Evolutionary conservation across 441 rosid genomes (phyloP).

Genomic region (Erodium texanum): DNA sequence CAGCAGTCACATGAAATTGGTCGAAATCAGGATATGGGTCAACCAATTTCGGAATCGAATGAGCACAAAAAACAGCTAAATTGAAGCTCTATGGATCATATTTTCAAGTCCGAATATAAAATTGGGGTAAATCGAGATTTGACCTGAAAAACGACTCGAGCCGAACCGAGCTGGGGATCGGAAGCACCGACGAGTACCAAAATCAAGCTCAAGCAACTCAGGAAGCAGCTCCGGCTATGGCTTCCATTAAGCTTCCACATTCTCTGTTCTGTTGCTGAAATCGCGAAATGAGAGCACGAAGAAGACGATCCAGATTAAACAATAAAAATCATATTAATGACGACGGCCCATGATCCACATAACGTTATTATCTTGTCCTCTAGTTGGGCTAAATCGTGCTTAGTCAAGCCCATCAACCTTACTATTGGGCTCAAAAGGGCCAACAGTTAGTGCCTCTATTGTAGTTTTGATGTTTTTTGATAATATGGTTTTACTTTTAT

Average conservation of each 20-base stretch:
- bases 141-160: slow-evolving; percentile 91
- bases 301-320: neutral
- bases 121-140: neutral
- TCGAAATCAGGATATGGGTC: neutral
- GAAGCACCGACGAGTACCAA: slow-evolving; percentile 22
- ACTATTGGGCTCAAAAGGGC: too few species aligned
- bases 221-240: neutral
- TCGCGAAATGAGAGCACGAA: neutral
- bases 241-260: neutral
- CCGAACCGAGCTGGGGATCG: slow-evolving; percentile 60
- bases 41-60: too few species aligned
- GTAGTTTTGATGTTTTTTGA: too few species aligned
- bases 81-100: neutral
- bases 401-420: too few species aligned
- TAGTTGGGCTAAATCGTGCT: too few species aligned
- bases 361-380: too few species aligned
- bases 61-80: neutral
- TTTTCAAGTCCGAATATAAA: neutral
- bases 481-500: too few species aligned
- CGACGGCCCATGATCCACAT: too few species aligned
- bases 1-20: neutral
- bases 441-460: too few species aligned
- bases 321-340: neutral
- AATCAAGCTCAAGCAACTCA: neutral
- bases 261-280: neutral